Conservation (phyloP, 129 eudicot species). For the Scalesia atractyloides region DNA sequence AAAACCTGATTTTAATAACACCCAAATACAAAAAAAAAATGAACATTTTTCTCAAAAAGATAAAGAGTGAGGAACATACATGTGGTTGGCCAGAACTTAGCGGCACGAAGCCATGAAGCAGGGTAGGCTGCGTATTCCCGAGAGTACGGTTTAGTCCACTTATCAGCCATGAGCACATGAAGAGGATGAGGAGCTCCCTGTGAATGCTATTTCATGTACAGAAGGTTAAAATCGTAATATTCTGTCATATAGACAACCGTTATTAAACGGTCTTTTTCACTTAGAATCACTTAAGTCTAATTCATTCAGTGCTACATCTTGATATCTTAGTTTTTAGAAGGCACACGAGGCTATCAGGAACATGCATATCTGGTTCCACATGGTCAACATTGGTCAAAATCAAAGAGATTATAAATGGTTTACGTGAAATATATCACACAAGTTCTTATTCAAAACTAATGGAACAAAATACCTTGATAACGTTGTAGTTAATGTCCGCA, state of each 20-base stretch:
- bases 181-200: conserved; percentile 99
- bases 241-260: not conserved
- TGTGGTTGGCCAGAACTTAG: conserved; percentile 97
- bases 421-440: not conserved
- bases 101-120: conserved; percentile 87
- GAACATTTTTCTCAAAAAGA: not conserved
- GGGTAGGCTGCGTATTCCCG: conserved; percentile 97
- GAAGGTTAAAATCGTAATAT: not conserved
- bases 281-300: not conserved
- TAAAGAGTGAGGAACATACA: conserved; percentile 38
- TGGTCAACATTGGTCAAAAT: no score
- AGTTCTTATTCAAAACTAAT: not conserved
- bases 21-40: not conserved
- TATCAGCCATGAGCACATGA: conserved; percentile 86
- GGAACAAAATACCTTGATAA: conserved; percentile 61
- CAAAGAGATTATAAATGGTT: no score
- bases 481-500: conserved; percentile 75
- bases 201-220: conserved; percentile 6
- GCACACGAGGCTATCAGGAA: no score
- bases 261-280: not conserved
- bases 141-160: conserved; percentile 93
- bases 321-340: not conserved
- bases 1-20: not conserved
- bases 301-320: not conserved
- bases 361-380: no score